Evolutionary conservation across 2,329 filamentous ascomycete genomes (phyloP), one percentile per base, ranked within the genome.

Genomic region (Hypoxylon sp.): DNA sequence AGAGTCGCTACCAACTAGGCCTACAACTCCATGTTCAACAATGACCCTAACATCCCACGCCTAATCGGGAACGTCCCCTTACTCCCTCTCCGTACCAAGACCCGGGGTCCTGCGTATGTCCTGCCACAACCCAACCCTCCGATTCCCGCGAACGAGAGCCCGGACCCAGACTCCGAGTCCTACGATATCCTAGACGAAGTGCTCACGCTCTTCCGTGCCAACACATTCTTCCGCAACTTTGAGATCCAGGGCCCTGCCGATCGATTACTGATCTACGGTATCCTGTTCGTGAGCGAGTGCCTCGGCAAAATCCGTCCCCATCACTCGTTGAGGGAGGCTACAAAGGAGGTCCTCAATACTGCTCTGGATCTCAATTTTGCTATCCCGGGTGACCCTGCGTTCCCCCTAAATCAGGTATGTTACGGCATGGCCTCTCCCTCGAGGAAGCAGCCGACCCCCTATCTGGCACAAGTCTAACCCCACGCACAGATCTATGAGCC

Each of bases 161-260:
- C 85, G 75, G 93, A 98, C 80, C 91, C 94, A 54, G 93, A 96
- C 80, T 91, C 89, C 81, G 93, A 97, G 81, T 94, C 92, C 77
- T 98, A 98, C 86, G 96, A 99, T 84, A 93, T 96, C 69, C 88
- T 98, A 61, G 96, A 99, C 83, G 96, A 99, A 85, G 90, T 97
- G 56, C 88, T 99, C 61, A 88, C 91, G 11, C 88, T 98, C 54
- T 99, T 98, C 87, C 93, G 96, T 72, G 95, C 96, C 76, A 98
- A 99, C 85, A 98, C 95, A 67, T 95, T 99, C 82, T 99, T 98
- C 87, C 92, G 96, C 77, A 99, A 98, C 87, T 99, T 99, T 77
- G 96, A 98, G 86, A 97, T 98, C 84, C 95, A 97, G 83, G 96
- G 96, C 13, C 92, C 93, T 27, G 95, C 96, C 65, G 96, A 99